Percentiles rank a stretch among this genome's conserved stretches.
Evolutionary conservation across 1,139 yeast species (phyloP).

Genomic region (Wickerhamomyces sp.): DNA sequence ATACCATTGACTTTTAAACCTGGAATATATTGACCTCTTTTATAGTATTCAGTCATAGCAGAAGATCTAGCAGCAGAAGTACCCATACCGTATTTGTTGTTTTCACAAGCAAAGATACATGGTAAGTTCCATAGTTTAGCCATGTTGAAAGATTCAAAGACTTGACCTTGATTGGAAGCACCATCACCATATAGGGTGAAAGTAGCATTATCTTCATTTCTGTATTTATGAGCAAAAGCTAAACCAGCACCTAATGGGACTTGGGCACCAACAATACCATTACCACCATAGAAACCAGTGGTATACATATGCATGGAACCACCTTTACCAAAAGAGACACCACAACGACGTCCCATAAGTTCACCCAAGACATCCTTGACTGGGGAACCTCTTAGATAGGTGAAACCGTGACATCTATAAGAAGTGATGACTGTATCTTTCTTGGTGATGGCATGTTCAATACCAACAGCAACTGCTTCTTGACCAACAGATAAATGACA

Average conservation of each 20-base stretch:
- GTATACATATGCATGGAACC: constrained; percentile 99
- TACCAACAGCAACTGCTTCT: constrained; percentile 98
- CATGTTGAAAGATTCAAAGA: constrained; percentile 96
- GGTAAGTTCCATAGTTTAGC: constrained; percentile 98
- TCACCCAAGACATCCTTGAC: constrained; percentile 91
- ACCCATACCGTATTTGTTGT: constrained; percentile 99
- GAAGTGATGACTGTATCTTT: constrained; percentile 91
- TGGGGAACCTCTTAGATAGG: constrained; percentile 91
- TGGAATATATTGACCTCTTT: constrained; percentile 99
- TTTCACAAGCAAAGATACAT: constrained; percentile 91
- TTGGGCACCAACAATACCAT: constrained; percentile 99
- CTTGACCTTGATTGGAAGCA: constrained; percentile 99
- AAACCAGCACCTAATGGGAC: constrained; percentile 97
- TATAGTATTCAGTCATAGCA: constrained; percentile 93
- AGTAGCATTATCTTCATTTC: constrained; percentile 73
- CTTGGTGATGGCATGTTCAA: constrained; percentile 85
- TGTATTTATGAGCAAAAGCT: constrained; percentile 95
- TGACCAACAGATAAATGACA: constrained; percentile 99
- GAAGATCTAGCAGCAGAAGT: constrained; percentile 96
- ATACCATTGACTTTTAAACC: constrained; percentile 98
- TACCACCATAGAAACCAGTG: constrained; percentile 95
- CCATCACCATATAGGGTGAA: constrained; percentile 97
- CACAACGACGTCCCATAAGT: constrained; percentile 93
- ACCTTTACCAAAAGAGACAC: constrained; percentile 96
- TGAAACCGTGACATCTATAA: constrained; percentile 98